Evolutionary conservation across 495 filamentous ascomycete species (phyloP).

Genomic region (Sphaerosporella brunnea): DNA sequence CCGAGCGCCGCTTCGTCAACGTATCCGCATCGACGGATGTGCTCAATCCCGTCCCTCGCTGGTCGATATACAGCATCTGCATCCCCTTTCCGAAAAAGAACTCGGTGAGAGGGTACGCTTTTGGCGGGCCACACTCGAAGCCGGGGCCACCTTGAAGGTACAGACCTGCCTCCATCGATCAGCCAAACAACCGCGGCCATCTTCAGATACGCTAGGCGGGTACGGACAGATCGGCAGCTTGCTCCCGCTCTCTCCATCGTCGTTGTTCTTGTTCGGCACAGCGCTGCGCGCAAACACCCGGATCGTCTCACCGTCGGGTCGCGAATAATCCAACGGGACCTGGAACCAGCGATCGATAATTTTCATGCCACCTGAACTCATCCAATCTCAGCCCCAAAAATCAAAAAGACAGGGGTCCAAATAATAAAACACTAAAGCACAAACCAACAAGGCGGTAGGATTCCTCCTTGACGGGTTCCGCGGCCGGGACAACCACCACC

Average conservation of each 20-base stretch:
- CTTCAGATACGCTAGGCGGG: not conserved
- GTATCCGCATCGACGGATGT: conserved; percentile 55
- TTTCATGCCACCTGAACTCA: conserved; percentile 17
- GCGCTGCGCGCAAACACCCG: conserved; percentile 20
- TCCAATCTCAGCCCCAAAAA: no score
- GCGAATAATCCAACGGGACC: conserved; percentile 21
- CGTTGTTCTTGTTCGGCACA: conserved; percentile 17
- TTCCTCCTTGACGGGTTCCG: conserved; percentile 9
- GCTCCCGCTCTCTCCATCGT: conserved; percentile 14
- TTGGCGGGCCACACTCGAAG: conserved; percentile 52
- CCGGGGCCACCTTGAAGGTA: conserved; percentile 51
- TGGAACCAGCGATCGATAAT: conserved; percentile 23
- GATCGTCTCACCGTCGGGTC: conserved; percentile 10
- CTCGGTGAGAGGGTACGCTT: conserved; percentile 47
- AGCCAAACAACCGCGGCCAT: not conserved
- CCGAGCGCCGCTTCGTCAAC: conserved; percentile 44
- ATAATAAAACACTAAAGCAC: no score
- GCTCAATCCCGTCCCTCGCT: conserved; percentile 74
- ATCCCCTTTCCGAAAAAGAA: conserved; percentile 66
- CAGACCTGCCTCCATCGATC: conserved; percentile 8
- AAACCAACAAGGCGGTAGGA: conserved; percentile 14
- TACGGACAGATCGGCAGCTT: conserved; percentile 20
- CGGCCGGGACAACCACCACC: not conserved
- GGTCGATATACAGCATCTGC: conserved; percentile 68
- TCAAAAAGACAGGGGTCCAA: no score